phyloP scores from a whole-genome alignment of 768 basidiomycete species.

The Phaeolepiota aurea region DNA sequence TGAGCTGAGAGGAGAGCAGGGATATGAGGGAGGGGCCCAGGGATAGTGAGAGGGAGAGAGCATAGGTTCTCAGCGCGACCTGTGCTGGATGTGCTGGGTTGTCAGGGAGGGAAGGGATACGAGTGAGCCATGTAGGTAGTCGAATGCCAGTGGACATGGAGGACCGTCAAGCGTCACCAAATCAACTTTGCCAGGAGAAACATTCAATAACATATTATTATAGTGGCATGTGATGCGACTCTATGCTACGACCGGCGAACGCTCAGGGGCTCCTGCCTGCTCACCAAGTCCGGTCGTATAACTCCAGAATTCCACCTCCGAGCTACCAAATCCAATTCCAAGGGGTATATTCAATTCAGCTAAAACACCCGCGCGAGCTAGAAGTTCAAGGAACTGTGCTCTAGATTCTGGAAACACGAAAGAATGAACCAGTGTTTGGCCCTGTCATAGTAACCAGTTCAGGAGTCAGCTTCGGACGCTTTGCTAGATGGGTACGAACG shows the following conservation, averaged over 20 bases:
- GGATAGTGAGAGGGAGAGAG: constrained; percentile 53
- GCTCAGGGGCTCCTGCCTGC: too few relatives aligned
- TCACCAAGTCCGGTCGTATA: constrained; percentile 27
- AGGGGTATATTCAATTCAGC: constrained; percentile 22
- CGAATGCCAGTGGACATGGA: too few relatives aligned
- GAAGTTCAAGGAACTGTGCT: constrained; percentile 49
- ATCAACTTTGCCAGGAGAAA: too few relatives aligned
- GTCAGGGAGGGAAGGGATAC: constrained; percentile 18
- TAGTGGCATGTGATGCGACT: too few relatives aligned
- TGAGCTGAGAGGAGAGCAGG: constrained; percentile 29
- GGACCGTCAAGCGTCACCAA: too few relatives aligned
- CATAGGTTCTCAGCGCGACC: constrained; percentile 60
- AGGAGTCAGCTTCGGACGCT: not conserved
- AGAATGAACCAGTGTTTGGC: constrained; percentile 40
- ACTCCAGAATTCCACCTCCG: constrained; percentile 63
- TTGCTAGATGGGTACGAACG: too few relatives aligned
- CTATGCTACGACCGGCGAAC: too few relatives aligned
- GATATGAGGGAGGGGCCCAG: constrained; percentile 61
- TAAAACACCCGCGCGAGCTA: constrained; percentile 38
- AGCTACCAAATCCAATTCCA: constrained; percentile 20
- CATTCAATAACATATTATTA: too few relatives aligned
- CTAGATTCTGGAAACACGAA: constrained; percentile 77
- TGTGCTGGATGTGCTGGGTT: constrained; percentile 44
- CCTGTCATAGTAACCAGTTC: constrained; percentile 31
- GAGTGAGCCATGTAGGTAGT: not conserved